Conservation (phyloP, 2,329 filamentous ascomycete species). For the Bipolaris gigantea region DNA sequence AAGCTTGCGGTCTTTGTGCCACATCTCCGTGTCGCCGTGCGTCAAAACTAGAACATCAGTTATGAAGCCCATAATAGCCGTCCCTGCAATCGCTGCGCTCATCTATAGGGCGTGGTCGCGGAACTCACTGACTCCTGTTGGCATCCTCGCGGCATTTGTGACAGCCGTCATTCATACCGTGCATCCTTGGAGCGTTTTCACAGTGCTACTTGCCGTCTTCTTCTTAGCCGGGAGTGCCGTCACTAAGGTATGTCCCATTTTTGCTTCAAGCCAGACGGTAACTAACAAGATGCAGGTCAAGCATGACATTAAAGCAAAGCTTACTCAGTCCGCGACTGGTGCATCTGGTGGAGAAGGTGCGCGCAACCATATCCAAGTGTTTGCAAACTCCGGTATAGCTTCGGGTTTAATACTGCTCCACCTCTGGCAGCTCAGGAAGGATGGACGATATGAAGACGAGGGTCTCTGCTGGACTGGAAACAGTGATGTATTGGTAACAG, state of each 20-base stretch:
- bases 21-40: constrained; percentile 17
- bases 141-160: constrained; percentile 69
- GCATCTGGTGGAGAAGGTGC: constrained; percentile 76
- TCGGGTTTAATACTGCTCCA: constrained; percentile 64
- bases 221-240: constrained; percentile 82
- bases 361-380: constrained; percentile 82
- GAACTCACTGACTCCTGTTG: constrained; percentile 72
- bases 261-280: neutral
- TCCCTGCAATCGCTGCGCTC: constrained; percentile 42
- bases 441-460: constrained; percentile 31
- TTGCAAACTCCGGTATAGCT: constrained; percentile 84
- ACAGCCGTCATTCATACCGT: constrained; percentile 81
- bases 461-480: constrained; percentile 47
- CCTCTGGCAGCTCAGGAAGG: constrained; percentile 48
- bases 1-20: constrained; percentile 5
- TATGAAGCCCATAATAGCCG: constrained; percentile 38
- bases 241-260: constrained; percentile 65
- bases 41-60: constrained; percentile 10
- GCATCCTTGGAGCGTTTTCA: constrained; percentile 95
- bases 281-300: constrained; percentile 65
- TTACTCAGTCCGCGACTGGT: constrained; percentile 78
- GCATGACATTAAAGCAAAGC: constrained; percentile 76
- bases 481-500: constrained; percentile 49
- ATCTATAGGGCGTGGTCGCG: constrained; percentile 46
- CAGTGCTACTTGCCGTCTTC: constrained; percentile 78